Conservation (phyloP, 2,329 filamentous ascomycete species). For the Blumeria graminis region DNA sequence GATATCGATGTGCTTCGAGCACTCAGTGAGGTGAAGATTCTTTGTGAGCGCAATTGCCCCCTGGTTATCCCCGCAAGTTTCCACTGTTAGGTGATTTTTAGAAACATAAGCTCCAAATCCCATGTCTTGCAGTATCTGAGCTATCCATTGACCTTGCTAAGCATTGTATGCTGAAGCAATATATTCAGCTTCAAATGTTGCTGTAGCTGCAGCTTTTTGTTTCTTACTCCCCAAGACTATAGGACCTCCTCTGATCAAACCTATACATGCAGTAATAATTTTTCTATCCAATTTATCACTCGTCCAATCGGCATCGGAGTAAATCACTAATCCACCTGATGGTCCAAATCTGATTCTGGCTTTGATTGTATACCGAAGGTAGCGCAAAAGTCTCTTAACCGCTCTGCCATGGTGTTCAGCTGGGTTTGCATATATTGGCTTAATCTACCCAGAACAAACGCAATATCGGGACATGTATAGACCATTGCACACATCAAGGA, state of each 20-base stretch:
- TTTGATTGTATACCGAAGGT: background rate
- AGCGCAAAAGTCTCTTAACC: background rate
- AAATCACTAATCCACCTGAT: too few relatives aligned
- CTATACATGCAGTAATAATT: background rate
- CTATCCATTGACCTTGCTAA: background rate
- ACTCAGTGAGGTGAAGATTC: too few relatives aligned
- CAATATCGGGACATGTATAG: background rate
- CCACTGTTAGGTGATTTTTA: background rate
- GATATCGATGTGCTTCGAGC: too few relatives aligned
- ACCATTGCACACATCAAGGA: background rate
- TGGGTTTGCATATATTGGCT: background rate
- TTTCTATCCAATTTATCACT: background rate
- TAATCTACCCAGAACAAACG: background rate
- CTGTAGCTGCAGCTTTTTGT: background rate
- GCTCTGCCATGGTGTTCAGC: background rate
- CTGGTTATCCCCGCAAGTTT: background rate
- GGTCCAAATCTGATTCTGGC: too few relatives aligned
- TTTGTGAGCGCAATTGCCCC: background rate
- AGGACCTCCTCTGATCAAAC: background rate
- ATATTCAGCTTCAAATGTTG: background rate
- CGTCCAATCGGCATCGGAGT: background rate
- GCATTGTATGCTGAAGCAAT: background rate
- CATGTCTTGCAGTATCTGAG: background rate
- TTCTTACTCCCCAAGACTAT: background rate
- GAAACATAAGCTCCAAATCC: background rate